Evolutionary conservation across 495 filamentous ascomycete genomes (phyloP).

Genomic region (Trichoderma orchidacearum): DNA sequence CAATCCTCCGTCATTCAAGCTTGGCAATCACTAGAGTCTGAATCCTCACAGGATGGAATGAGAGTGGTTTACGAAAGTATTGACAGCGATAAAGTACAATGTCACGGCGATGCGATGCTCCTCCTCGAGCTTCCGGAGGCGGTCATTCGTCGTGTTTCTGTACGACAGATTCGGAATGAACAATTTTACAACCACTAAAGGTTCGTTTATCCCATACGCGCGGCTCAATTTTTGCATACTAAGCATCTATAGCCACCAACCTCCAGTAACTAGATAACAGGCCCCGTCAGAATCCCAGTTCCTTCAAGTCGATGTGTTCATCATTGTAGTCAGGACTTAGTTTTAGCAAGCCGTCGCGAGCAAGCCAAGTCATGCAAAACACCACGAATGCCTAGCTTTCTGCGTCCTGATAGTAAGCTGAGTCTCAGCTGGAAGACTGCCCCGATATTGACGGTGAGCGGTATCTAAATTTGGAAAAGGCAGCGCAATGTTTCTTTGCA

Average conservation of each 20-base stretch:
- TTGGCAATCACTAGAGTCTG: conserved; percentile 22
- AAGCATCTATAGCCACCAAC: not conserved
- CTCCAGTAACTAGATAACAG: not conserved
- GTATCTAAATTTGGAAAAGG: too few species aligned
- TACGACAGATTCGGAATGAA: conserved; percentile 18
- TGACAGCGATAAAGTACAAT: conserved; percentile 13
- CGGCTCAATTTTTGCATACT: not conserved
- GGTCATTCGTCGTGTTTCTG: conserved; percentile 19
- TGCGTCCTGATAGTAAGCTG: too few species aligned
- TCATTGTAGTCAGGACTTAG: not conserved
- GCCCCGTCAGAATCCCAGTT: not conserved
- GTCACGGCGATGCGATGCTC: conserved; percentile 19
- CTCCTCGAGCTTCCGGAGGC: conserved; percentile 13
- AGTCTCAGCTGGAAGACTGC: too few species aligned
- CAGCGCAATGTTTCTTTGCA: too few species aligned
- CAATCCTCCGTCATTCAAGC: conserved; percentile 14
- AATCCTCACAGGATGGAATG: conserved; percentile 7
- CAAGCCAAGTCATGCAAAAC: too few species aligned
- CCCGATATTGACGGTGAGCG: too few species aligned
- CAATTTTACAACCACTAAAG: conserved; percentile 7
- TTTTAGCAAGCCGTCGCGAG: too few species aligned
- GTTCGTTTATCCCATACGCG: not conserved
- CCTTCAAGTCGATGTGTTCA: not conserved
- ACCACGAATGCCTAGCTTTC: too few species aligned
- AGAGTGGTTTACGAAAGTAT: conserved; percentile 13